phyloP scores from a whole-genome alignment of 2,329 filamentous ascomycete genomes.

The Septoria linicola region DNA sequence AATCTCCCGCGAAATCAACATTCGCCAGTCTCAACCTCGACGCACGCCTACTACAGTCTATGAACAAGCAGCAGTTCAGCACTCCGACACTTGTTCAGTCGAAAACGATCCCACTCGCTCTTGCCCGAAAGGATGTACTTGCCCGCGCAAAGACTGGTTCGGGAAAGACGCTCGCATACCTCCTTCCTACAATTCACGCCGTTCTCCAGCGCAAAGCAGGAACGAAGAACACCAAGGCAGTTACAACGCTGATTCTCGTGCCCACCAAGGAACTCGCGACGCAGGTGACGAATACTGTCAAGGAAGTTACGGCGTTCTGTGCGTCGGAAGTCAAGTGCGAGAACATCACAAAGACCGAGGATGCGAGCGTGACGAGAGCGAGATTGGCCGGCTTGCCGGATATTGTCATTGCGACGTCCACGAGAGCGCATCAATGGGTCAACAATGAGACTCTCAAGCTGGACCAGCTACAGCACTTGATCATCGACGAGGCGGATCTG shows the following conservation, averaged over 20 bases:
- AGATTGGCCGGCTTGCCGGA: constrained; percentile 84
- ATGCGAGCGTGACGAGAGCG: constrained; percentile 82
- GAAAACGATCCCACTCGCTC: constrained; percentile 80
- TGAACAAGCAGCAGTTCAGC: constrained; percentile 79
- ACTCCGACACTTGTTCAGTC: constrained; percentile 86
- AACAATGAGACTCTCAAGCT: constrained; percentile 70
- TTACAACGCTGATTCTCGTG: constrained; percentile 81
- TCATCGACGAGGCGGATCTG: constrained; percentile 92
- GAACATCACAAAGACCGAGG: constrained; percentile 87
- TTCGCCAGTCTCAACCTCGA: constrained; percentile 82
- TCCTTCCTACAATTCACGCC: constrained; percentile 81
- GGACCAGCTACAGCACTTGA: constrained; percentile 69
- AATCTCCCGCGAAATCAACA: constrained; percentile 41
- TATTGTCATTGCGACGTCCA: constrained; percentile 85
- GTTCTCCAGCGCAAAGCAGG: constrained; percentile 75
- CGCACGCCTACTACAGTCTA: constrained; percentile 77
- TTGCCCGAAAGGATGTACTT: constrained; percentile 85
- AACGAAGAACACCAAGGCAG: constrained; percentile 49
- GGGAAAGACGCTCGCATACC: constrained; percentile 95
- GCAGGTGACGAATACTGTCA: constrained; percentile 78
- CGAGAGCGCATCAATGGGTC: constrained; percentile 76
- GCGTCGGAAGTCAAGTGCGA: constrained; percentile 77
- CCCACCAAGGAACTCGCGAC: constrained; percentile 92
- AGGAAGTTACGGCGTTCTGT: constrained; percentile 76
- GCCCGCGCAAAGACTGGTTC: constrained; percentile 93